phyloP scores from a whole-genome alignment of 768 basidiomycete genomes.

The Pisolithus marmoratus region DNA sequence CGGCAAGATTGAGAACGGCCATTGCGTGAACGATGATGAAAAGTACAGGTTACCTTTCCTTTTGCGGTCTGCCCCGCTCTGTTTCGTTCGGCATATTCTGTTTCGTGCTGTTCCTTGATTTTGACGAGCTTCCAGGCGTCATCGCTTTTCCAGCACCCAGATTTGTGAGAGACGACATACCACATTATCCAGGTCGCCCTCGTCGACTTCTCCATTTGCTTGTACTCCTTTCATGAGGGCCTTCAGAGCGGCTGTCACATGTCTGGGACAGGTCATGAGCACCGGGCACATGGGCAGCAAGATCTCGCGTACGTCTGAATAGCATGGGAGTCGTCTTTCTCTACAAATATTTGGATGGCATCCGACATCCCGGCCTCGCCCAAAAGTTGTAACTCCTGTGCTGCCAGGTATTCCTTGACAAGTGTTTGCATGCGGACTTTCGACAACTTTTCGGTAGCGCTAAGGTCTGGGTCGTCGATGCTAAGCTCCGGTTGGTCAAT shows the following conservation, averaged over 20 bases:
- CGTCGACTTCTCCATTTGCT: slow-evolving; percentile 59
- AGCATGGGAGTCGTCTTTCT: slow-evolving; percentile 94
- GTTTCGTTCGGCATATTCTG: slow-evolving; percentile 48
- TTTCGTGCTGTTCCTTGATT: slow-evolving; percentile 66
- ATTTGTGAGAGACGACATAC: slow-evolving; percentile 33
- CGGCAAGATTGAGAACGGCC: not conserved
- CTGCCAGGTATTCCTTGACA: slow-evolving; percentile 86
- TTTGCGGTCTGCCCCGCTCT: slow-evolving; percentile 35
- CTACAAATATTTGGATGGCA: slow-evolving; percentile 92
- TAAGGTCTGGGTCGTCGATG: slow-evolving; percentile 70
- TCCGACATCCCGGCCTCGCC: slow-evolving; percentile 89
- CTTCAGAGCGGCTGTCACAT: slow-evolving; percentile 57
- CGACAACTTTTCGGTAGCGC: slow-evolving; percentile 64
- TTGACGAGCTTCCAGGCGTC: slow-evolving; percentile 46
- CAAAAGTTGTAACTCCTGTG: slow-evolving; percentile 88
- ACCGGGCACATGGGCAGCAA: not conserved
- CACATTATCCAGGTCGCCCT: slow-evolving; percentile 69
- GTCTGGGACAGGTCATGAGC: slow-evolving; percentile 38
- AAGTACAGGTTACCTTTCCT: slow-evolving; percentile 35
- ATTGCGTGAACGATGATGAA: not conserved
- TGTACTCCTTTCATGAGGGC: slow-evolving; percentile 63
- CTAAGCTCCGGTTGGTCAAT: slow-evolving; percentile 77
- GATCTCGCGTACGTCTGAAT: slow-evolving; percentile 67
- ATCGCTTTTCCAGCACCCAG: slow-evolving; percentile 1
- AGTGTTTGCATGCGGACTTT: slow-evolving; percentile 84